phyloP scores from a whole-genome alignment of 208 protist genomes.

The Acanthamoeba lenticulata region DNA sequence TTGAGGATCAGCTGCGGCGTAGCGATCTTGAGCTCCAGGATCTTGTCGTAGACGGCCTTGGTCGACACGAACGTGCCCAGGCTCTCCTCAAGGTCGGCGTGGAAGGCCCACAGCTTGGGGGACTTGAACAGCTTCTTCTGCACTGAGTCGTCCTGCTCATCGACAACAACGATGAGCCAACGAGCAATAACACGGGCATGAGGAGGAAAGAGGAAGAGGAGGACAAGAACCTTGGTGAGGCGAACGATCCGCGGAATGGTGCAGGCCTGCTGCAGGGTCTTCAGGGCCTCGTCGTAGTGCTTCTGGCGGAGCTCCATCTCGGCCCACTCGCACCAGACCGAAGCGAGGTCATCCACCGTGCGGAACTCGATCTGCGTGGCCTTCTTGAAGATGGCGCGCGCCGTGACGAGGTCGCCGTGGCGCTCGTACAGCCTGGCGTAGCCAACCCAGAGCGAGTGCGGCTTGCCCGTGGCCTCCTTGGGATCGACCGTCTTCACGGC shows the following conservation, averaged over 20 bases:
- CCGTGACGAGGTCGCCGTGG: constrained; percentile 83
- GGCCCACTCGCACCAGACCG: constrained; percentile 91
- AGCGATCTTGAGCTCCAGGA: constrained; percentile 87
- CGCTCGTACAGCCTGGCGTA: constrained; percentile 86
- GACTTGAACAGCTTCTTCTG: constrained; percentile 84
- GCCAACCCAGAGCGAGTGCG: constrained; percentile 85
- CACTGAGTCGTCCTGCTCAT: constrained; percentile 60
- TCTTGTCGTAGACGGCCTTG: constrained; percentile 84
- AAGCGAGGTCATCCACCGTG: constrained; percentile 89
- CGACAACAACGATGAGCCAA: background rate
- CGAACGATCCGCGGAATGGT: constrained; percentile 20
- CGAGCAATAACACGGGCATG: background rate
- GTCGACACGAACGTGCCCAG: constrained; percentile 77
- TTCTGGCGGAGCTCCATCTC: constrained; percentile 93
- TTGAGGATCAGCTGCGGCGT: constrained; percentile 92
- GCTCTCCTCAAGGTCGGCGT: constrained; percentile 91
- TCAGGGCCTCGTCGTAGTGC: constrained; percentile 74
- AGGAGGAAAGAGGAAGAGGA: background rate
- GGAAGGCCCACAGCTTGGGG: constrained; percentile 90
- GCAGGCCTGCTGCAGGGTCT: constrained; percentile 32
- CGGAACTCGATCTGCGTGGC: constrained; percentile 77
- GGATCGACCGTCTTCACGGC: constrained; percentile 89
- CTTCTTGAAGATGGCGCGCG: constrained; percentile 87
- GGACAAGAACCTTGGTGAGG: background rate
- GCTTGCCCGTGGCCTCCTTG: constrained; percentile 84